Conservation (phyloP, 2,329 filamentous ascomycete species). For the Botryotinia calthae region DNA sequence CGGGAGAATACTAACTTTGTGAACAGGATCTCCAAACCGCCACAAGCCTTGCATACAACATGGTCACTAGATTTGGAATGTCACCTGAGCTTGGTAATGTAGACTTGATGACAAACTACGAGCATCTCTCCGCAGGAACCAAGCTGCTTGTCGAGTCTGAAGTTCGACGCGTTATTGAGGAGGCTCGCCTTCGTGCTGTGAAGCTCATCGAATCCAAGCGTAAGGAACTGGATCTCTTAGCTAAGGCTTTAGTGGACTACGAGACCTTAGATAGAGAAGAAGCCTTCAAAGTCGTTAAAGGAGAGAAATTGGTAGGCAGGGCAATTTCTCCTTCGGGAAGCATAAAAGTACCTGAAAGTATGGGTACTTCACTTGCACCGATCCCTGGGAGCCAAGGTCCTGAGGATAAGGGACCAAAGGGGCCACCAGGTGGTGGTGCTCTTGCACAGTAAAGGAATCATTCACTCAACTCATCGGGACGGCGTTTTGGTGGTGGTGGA, state of each 20-base stretch:
- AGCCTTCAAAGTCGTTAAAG: conserved; percentile 84
- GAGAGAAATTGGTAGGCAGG: conserved; percentile 74
- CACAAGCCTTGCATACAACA: conserved; percentile 77
- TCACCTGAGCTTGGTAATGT: conserved; percentile 84
- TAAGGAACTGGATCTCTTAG: conserved; percentile 82
- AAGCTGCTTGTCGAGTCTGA: conserved; percentile 84
- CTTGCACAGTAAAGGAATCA: conserved; percentile 26
- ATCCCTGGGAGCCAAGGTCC: conserved; percentile 31
- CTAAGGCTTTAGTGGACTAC: conserved; percentile 87
- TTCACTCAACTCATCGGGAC: conserved; percentile 26
- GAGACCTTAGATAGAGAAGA: conserved; percentile 88
- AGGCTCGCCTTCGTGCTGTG: conserved; percentile 71
- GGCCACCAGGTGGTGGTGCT: conserved; percentile 32
- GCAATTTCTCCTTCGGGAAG: conserved; percentile 57
- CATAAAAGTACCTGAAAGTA: conserved; percentile 61
- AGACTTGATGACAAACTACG: conserved; percentile 79
- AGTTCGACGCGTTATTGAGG: conserved; percentile 80
- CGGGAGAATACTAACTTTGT: conserved; percentile 36
- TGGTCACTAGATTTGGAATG: conserved; percentile 90
- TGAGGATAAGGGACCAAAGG: conserved; percentile 26
- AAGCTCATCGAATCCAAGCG: conserved; percentile 71
- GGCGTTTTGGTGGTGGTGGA: conserved; percentile 23
- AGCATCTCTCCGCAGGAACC: conserved; percentile 78
- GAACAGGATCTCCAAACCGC: conserved; percentile 76
- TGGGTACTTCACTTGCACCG: conserved; percentile 31